Conservation (phyloP, 257 asterid species). For the Paraleonurus japonicus region DNA sequence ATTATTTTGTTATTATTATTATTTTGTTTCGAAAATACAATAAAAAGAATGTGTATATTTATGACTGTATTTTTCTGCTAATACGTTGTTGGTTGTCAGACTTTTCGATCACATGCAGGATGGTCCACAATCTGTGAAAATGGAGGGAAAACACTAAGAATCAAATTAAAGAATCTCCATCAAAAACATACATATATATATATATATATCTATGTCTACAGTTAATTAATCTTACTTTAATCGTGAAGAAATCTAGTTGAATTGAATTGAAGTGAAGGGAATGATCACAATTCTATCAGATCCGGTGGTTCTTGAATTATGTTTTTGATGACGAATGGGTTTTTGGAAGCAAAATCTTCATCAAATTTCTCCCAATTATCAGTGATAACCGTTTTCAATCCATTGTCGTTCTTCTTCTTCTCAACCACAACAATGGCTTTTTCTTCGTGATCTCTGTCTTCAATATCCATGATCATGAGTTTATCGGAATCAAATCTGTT, state of each 20-base stretch:
- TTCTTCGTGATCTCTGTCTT: conserved; percentile 13
- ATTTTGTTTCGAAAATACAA: too few relatives aligned
- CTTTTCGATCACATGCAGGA: too few relatives aligned
- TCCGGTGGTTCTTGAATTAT: background rate
- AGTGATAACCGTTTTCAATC: conserved; percentile 38
- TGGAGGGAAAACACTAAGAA: background rate
- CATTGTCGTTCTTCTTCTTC: background rate
- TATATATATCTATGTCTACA: background rate
- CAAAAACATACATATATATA: too few relatives aligned
- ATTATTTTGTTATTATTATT: too few relatives aligned
- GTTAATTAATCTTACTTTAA: background rate
- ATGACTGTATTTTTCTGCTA: too few relatives aligned
- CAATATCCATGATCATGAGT: background rate
- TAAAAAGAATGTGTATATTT: too few relatives aligned
- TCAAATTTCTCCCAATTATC: conserved; percentile 58
- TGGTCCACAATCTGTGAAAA: too few relatives aligned
- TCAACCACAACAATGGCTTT: conserved; percentile 26
- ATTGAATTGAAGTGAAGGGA: too few relatives aligned
- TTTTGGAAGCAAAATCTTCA: background rate
- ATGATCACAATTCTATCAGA: background rate
- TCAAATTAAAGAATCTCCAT: background rate
- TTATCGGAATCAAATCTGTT: conserved; percentile 18
- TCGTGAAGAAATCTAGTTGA: background rate
- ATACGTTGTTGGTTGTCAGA: too few relatives aligned
- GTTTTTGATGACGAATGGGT: background rate